A percentile compares a stretch with the other conserved stretches of the same genome.
phyloP scores from a whole-genome alignment of 176 grass and related monocot species.

The Poa pratensis region DNA sequence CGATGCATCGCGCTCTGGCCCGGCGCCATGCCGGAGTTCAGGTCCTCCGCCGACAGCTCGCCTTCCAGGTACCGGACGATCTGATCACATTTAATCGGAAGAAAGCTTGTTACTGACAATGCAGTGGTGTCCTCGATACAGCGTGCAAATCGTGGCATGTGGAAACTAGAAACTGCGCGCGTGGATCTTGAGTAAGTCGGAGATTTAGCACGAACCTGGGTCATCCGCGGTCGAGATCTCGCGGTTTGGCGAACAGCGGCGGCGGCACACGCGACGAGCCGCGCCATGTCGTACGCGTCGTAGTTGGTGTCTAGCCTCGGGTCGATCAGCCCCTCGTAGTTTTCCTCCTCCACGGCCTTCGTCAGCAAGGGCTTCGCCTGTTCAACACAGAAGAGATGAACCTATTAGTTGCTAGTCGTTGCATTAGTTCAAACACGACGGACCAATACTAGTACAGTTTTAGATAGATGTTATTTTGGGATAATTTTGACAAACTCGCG shows the following conservation, averaged over 20 bases:
- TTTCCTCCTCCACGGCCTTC: constrained; percentile 54
- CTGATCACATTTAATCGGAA: constrained; percentile 38
- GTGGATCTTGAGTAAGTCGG: not conserved
- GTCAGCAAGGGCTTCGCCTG: constrained; percentile 71
- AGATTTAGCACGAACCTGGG: constrained; percentile 50
- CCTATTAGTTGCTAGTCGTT: not conserved
- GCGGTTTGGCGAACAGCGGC: constrained; percentile 74
- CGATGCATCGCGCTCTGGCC: constrained; percentile 67
- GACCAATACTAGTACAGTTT: too few relatives aligned
- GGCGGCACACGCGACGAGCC: constrained; percentile 70
- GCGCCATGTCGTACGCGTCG: constrained; percentile 72
- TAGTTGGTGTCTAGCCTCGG: constrained; percentile 57
- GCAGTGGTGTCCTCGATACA: not conserved
- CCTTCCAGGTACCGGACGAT: constrained; percentile 86
- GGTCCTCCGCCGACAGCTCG: constrained; percentile 76
- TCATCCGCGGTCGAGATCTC: constrained; percentile 75
- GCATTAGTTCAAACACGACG: not conserved
- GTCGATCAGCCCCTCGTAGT: constrained; percentile 70
- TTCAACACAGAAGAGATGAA: not conserved
- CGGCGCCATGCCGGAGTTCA: constrained; percentile 71
- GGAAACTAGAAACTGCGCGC: not conserved
- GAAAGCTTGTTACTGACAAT: not conserved
- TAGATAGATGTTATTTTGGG: too few relatives aligned
- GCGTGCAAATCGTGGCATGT: not conserved
- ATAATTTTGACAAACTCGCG: too few relatives aligned